Base-by-base conservation (phyloP, 495 filamentous ascomycete genomes). In the Trichoderma reesei region DNA sequence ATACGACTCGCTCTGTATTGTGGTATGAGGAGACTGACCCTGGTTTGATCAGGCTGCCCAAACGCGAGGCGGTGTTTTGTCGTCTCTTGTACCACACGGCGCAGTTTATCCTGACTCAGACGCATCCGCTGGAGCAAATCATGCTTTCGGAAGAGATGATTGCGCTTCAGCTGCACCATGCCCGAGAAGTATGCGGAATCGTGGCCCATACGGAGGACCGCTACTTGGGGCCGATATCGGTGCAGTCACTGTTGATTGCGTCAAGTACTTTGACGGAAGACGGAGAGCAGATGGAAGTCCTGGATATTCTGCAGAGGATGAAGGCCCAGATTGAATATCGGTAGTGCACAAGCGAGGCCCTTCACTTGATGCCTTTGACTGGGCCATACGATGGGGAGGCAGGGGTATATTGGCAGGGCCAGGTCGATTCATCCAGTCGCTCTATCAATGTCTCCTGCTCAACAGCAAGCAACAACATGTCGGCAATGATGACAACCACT, bases 11-110 rank as follows among this genome's bases (percentile, higher is more conserved):
- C 46, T 54, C 26, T 54, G 3, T 20, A 54, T 18, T 2, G n/a
- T 31, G 46, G 31, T 44, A 11, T 5, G 46, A 54, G 18, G 5
- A 6, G 7, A 18, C n/a, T 54, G n/a, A 54, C 31, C 14, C 11
- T 11, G 3, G 6, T 54, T 31, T 54, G n/a, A 11, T 59, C 18
- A 91, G 88, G 91, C 80, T 96, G 33, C 85, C 91, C 66, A 93
- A 94, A 72, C 83, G 90, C 46, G 83, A 89, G 8, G 86, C 90
- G 5, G 85, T 92, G 39, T 82, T 96, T 46, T 91, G 88, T 10
- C 85, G 90, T 10, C 80, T 97, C n/a, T 91, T 96, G 67, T 98
- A 96, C 71, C 93, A 97, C 69, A 92, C 89, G 0, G 84, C 88
- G 37, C 86, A 92, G 74, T 85, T 87, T 63, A 72, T 96, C 10